Percentiles rank a stretch among this genome's conserved stretches.
These are phyloP conservation scores for Elaeis guineensis DNA, from an alignment of 176 grass and related monocot species.

Conservation along the genomic window DNA sequence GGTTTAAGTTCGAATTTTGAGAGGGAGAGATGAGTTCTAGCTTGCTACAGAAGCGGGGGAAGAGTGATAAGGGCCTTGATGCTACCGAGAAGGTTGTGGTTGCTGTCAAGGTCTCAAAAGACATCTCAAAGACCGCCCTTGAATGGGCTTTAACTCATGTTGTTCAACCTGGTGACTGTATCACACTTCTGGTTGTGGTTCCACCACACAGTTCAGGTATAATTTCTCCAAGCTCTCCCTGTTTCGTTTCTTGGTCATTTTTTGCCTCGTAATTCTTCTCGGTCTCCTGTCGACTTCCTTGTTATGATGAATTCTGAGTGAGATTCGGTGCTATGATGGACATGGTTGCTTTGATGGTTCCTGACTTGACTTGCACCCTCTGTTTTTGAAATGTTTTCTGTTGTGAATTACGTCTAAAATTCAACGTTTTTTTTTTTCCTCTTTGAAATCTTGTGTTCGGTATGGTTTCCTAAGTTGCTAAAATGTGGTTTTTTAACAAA, in stretches of 20 bases:
- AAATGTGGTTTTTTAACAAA: no score
- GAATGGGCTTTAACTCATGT: slow-evolving; percentile 92
- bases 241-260: slow-evolving; percentile 6
- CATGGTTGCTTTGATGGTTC: not conserved
- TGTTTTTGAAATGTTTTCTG: no score
- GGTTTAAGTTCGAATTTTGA: not conserved
- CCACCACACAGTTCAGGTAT: slow-evolving; percentile 77
- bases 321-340: not conserved
- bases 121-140: slow-evolving; percentile 86
- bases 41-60: slow-evolving; percentile 62
- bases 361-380: slow-evolving; percentile 10
- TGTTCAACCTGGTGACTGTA: slow-evolving; percentile 77
- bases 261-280: not conserved
- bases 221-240: slow-evolving; percentile 16
- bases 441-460: no score
- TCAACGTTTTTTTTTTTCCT: no score
- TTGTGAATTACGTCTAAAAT: no score
- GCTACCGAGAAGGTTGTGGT: slow-evolving; percentile 80
- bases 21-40: slow-evolving; percentile 22
- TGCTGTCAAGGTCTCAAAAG: slow-evolving; percentile 65
- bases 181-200: slow-evolving; percentile 72
- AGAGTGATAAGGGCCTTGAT: slow-evolving; percentile 37
- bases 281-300: not conserved
- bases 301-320: not conserved
- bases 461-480: no score